Percentiles rank a stretch among this genome's conserved stretches.
Conservation (phyloP, 2,329 filamentous ascomycete species). For the Apiospora marii region DNA sequence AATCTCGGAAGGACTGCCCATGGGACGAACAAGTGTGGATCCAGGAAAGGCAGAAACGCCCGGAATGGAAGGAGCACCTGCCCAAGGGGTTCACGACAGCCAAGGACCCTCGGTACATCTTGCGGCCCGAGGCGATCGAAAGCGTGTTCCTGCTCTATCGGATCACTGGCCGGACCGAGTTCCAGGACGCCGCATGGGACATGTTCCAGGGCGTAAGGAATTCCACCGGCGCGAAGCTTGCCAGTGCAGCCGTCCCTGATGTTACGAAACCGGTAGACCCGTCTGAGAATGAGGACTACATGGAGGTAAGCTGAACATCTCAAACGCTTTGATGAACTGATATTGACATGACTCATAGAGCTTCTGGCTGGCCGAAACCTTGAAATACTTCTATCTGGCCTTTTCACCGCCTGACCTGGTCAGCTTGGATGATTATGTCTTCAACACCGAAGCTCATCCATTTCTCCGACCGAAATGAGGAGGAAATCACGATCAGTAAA, state of each 20-base stretch:
- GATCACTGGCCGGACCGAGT: conserved; percentile 38
- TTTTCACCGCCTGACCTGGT: conserved; percentile 64
- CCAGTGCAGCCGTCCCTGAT: conserved; percentile 39
- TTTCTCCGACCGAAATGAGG: conserved; percentile 33
- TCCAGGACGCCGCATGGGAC: conserved; percentile 41
- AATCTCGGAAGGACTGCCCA: conserved; percentile 43
- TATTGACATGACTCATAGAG: conserved; percentile 50
- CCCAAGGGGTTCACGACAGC: conserved; percentile 64
- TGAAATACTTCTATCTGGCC: conserved; percentile 53
- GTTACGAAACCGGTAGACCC: conserved; percentile 56
- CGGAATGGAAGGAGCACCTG: conserved; percentile 39
- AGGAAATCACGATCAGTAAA: no score
- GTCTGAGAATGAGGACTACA: conserved; percentile 52
- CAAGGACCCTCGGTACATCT: conserved; percentile 46
- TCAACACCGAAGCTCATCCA: conserved; percentile 52
- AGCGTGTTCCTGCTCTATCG: conserved; percentile 44
- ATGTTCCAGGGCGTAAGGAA: conserved; percentile 42
- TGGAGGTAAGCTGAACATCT: conserved; percentile 38
- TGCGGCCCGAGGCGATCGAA: conserved; percentile 45
- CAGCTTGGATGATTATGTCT: conserved; percentile 67
- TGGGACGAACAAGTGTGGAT: conserved; percentile 37
- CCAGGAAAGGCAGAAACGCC: conserved; percentile 34
- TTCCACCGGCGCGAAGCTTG: conserved; percentile 36
- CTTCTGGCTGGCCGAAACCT: conserved; percentile 70
- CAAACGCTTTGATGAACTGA: background rate